Evolutionary conservation across 257 asterid genomes (phyloP), one percentile per base, ranked within the genome.

Genomic region (Buddleja alternifolia): DNA sequence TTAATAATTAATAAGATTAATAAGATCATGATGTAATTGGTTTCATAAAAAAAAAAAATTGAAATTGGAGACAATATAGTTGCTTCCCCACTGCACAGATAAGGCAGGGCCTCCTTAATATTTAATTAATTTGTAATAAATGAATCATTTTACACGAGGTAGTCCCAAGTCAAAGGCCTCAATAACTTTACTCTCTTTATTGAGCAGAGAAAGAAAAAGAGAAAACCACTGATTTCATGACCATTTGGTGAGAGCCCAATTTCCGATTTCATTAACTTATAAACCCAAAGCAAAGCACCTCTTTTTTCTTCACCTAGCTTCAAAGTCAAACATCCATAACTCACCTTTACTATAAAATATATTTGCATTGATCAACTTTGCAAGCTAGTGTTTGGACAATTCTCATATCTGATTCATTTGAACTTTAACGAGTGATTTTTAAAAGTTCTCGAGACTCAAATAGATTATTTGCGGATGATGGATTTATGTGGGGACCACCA

Each of bases 241-340:
- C 78, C 61, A 73, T 76, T 71, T 76, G 55, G 52, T 61, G 62
- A 60, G 9, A 56, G 50, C 67, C 71, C 82, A 73, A 75, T 77
- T 84, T 34, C 81, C 82, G 73, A 75, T 61, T 68, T 53, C 55
- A 69, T 63, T 47, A 50, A 4, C 59, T 75, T 67, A 32, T 37
- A 59, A 79, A 73, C 74, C 85, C 83, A 51, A 80, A 57, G 75
- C 74, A 64, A 56, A 51, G 70, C 16, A 19, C 20, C 37, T 12
- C 66, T 4, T 45, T 71, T 73, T 78, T 67, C 76, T 60, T 70
- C 76, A 71, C 79, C 39, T 52, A 24, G 57, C 73, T 71, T 54
- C 50, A 67, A 82, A 82, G 90, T 84, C 86, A 80, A 73, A 71
- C 60, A 64, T 55, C 66, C 81, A 70, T 56, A 62, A 76, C 72